Evolutionary conservation across 495 filamentous ascomycete genomes (phyloP), one percentile per base, ranked within the genome.

Genomic region (Saxophila tyrrhenica): DNA sequence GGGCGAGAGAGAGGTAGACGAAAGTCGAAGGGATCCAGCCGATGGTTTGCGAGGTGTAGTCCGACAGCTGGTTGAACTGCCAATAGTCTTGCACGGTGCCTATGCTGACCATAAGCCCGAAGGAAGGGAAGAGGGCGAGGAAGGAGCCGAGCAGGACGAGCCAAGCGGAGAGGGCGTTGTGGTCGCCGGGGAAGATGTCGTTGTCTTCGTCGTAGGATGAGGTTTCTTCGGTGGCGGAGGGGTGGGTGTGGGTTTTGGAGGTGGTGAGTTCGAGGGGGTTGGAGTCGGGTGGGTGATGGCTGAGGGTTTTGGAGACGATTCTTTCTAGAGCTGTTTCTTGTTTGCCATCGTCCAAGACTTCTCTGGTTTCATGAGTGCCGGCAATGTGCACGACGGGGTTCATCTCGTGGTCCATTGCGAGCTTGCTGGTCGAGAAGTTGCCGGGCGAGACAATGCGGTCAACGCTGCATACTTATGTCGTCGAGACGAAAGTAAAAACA

Each of bases 11-110:
- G 20, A 83, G 69, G 54, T 84, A 84, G 23, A 81, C 69, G 25
- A 84, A 77, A 1, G 80, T 62, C 24, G 77, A 78, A 16, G 79
- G 76, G 54, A 86, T 81, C 82, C 81, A 84, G 44, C 81, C 80
- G 23, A 84, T 77, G 52, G 79, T 73, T 15, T 75, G 72, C 3
- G 76, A 64, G 41, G 60, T 72, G 67, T 82, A 76, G 16, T 67
- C 57, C 0, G 69, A 64, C 16, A 86, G 72, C 64, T 86, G 80
- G 61, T 84, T 66, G 7, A 72, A 71, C 46, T 70, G 70, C 60
- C 82, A 78, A 66, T 82, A 82, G 52, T 80, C 76, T 62, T 84
- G 80, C 21, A 84, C 76, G 0, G 81, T 72, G 50, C 78, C 81
- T 17, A 80, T 73, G 64, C 74, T 76, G 65, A 82, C 76, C 73